Conservation (phyloP, 441 rosid genomes). For the Metrosideros polymorpha region DNA sequence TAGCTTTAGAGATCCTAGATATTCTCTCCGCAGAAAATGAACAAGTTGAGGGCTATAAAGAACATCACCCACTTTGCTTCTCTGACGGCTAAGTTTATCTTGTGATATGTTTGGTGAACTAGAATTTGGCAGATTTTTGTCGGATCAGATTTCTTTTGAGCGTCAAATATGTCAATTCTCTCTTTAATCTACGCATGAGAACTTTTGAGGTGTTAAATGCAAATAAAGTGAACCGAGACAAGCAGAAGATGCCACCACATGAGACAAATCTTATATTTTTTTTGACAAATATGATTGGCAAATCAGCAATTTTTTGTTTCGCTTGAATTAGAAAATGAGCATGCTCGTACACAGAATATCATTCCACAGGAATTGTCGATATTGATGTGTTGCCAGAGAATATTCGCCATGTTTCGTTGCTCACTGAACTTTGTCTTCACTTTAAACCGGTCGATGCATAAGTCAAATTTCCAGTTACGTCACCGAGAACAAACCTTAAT, state of each 20-base stretch:
- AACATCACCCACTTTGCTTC: background rate
- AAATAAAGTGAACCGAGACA: background rate
- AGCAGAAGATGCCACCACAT: background rate
- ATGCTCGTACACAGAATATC: background rate
- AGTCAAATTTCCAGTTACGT: background rate
- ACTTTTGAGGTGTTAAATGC: background rate
- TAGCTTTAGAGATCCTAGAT: background rate
- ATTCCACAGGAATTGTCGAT: background rate
- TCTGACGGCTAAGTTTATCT: background rate
- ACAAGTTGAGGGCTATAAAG: background rate
- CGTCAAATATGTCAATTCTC: background rate
- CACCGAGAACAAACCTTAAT: background rate
- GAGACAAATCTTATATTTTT: background rate
- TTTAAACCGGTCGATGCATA: background rate
- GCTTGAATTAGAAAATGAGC: background rate
- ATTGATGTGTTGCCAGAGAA: background rate
- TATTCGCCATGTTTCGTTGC: background rate
- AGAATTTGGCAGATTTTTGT: background rate
- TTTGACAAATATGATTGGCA: background rate
- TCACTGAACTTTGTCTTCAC: background rate
- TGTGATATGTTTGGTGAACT: background rate
- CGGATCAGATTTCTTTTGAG: background rate
- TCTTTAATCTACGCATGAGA: background rate
- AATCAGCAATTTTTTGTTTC: background rate
- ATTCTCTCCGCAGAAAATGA: background rate